Conservation (phyloP, 2,329 filamentous ascomycete species). For the Cladophialophora psammophila region DNA sequence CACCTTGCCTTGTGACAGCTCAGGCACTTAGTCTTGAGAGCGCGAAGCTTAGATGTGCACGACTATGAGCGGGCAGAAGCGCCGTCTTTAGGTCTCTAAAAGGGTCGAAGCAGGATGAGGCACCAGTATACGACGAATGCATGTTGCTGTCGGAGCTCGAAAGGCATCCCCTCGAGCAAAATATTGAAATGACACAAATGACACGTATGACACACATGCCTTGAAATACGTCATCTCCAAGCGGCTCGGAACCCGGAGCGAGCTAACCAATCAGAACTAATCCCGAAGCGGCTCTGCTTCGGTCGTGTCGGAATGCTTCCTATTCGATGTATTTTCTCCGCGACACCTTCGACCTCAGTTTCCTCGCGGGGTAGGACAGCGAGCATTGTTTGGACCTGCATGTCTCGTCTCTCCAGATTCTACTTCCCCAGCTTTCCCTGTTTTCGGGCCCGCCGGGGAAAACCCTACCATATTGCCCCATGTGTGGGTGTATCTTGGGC, state of each 20-base stretch:
- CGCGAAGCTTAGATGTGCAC: no score
- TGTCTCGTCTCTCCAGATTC: background rate
- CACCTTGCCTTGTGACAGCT: no score
- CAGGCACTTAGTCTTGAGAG: no score
- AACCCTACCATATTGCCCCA: background rate
- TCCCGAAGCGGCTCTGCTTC: background rate
- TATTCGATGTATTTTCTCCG: background rate
- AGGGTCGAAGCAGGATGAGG: background rate
- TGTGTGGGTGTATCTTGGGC: background rate
- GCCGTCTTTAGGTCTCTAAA: no score
- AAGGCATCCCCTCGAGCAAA: background rate
- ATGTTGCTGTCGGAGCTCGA: background rate
- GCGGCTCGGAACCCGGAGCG: background rate
- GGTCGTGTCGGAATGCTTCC: background rate
- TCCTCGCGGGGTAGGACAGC: background rate
- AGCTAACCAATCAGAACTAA: background rate
- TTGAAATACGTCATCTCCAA: no score
- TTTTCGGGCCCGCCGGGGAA: background rate
- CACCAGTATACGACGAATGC: background rate
- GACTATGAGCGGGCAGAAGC: no score
- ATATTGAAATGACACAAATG: constrained; percentile 1
- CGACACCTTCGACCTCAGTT: background rate
- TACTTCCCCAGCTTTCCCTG: background rate
- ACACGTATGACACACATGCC: background rate
- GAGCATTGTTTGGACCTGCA: no score